These are phyloP conservation scores for Scheffersomyces parashehatae DNA, from an alignment of 1,139 yeast genomes.

Conservation along the genomic window DNA sequence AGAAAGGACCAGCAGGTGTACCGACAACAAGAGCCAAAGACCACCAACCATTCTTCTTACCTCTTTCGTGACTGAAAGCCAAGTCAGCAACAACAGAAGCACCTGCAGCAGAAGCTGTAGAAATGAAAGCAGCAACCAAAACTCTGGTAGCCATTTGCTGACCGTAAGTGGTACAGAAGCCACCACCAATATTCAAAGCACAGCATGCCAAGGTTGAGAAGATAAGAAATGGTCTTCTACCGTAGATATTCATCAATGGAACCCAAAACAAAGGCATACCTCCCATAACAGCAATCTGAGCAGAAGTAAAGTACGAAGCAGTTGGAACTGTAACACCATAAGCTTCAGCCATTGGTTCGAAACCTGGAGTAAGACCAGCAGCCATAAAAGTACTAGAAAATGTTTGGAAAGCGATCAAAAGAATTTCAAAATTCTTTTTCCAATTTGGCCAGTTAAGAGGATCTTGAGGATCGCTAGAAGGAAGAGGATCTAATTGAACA, in stretches of 20 bases:
- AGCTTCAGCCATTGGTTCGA: constrained; percentile 12
- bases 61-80: constrained; percentile 16
- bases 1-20: constrained; percentile 16
- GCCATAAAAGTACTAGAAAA: constrained; percentile 17
- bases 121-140: constrained; percentile 11
- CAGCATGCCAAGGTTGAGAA: constrained; percentile 11
- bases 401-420: constrained; percentile 14
- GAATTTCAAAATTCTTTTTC: constrained; percentile 7
- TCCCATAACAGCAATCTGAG: constrained; percentile 15
- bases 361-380: constrained; percentile 18
- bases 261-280: constrained; percentile 16
- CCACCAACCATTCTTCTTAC: constrained; percentile 20
- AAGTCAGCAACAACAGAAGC: constrained; percentile 15
- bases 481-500: constrained; percentile 15
- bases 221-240: constrained; percentile 11
- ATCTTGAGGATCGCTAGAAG: constrained; percentile 15
- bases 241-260: constrained; percentile 17
- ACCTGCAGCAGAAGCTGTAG: constrained; percentile 18
- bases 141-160: constrained; percentile 18
- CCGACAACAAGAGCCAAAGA: constrained; percentile 15
- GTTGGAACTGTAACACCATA: constrained; percentile 11
- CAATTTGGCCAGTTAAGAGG: constrained; percentile 18
- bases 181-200: constrained; percentile 16
- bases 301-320: constrained; percentile 16
- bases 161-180: constrained; percentile 13